These are phyloP conservation scores for Starmera caribaea DNA, from an alignment of 805 yeast genomes.

Conservation along the genomic window DNA sequence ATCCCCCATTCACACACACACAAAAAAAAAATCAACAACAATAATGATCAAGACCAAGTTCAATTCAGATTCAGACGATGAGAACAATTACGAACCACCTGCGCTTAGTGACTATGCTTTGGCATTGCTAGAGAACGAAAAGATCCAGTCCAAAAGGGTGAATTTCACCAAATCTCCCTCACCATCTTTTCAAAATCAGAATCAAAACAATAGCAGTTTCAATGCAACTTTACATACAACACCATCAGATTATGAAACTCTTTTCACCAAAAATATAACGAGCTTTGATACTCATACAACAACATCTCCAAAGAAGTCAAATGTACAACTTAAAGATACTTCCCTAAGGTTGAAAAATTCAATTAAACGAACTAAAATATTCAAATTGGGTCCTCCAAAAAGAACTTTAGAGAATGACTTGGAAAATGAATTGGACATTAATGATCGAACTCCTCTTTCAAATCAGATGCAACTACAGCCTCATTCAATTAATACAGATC, in stretches of 20 bases:
- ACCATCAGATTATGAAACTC: slow-evolving; percentile 15
- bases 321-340: slow-evolving; percentile 8
- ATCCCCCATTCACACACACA: too few relatives aligned
- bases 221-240: slow-evolving; percentile 10
- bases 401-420: slow-evolving; percentile 13
- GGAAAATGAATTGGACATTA: neutral
- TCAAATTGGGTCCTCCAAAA: slow-evolving; percentile 27
- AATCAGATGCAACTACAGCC: neutral
- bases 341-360: slow-evolving; percentile 18
- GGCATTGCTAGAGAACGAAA: slow-evolving; percentile 34
- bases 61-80: slow-evolving; percentile 22
- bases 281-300: slow-evolving; percentile 7
- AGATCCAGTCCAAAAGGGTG: slow-evolving; percentile 15
- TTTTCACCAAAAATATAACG: slow-evolving; percentile 11
- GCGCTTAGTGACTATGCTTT: slow-evolving; percentile 49
- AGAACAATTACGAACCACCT: slow-evolving; percentile 47
- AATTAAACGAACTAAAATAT: slow-evolving; percentile 18
- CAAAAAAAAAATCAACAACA: too few relatives aligned
- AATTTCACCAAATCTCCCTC: slow-evolving; percentile 8
- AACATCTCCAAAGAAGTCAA: slow-evolving; percentile 8
- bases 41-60: neutral
- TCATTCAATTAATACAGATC: neutral
- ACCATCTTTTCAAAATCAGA: slow-evolving; percentile 1
- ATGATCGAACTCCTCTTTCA: neutral
- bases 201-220: slow-evolving; percentile 5